These are phyloP conservation scores for Phytopythium cucurbitacearum DNA, from an alignment of 352 stramenopile species.

Conservation along the genomic window DNA sequence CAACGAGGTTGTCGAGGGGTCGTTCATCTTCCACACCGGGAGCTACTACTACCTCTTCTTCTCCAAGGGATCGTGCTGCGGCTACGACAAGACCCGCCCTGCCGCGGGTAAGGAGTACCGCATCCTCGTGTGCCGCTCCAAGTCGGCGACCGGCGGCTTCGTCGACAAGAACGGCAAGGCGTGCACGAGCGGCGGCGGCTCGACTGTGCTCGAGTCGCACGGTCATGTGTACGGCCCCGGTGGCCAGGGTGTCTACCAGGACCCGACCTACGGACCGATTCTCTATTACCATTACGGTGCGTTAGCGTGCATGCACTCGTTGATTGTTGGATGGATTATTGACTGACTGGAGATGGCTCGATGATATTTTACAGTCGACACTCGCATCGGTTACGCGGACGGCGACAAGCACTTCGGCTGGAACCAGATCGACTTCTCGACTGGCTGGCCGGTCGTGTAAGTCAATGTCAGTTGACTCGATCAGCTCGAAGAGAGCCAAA, in stretches of 20 bases:
- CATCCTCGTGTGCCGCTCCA: constrained; percentile 36
- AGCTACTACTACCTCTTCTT: constrained; percentile 43
- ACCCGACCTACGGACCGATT: constrained; percentile 32
- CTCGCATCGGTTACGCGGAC: constrained; percentile 34
- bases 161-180: constrained; percentile 27
- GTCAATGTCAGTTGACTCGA: not conserved
- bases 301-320: not conserved
- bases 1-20: constrained; percentile 28
- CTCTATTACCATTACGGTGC: constrained; percentile 57
- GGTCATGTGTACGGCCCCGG: constrained; percentile 40
- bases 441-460: constrained; percentile 38
- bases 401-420: constrained; percentile 47
- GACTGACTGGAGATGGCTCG: constrained; percentile 8
- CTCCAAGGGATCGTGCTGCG: constrained; percentile 39
- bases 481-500: no score
- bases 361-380: constrained; percentile 29
- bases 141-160: constrained; percentile 25
- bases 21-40: constrained; percentile 31
- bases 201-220: constrained; percentile 39
- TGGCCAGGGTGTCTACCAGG: constrained; percentile 41
- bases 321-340: not conserved
- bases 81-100: constrained; percentile 23
- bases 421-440: constrained; percentile 48
- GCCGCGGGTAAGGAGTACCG: constrained; percentile 37
- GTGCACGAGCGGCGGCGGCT: constrained; percentile 34